These are phyloP conservation scores for Diaporthe aspalathi DNA, from an alignment of 2,329 filamentous ascomycete species.

Conservation along the genomic window DNA sequence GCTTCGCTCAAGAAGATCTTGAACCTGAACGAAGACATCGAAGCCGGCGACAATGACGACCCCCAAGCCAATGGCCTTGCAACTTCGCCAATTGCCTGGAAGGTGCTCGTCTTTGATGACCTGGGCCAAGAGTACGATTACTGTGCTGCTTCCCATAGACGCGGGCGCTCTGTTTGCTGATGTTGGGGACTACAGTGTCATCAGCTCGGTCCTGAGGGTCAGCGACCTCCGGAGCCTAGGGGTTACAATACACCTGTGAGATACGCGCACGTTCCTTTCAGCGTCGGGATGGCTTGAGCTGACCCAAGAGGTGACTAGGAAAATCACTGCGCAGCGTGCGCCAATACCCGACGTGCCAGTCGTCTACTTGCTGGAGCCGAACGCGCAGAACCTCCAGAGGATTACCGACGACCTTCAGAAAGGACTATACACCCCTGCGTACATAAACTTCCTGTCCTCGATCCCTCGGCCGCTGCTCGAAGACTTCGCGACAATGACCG, in stretches of 20 bases:
- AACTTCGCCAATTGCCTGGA: conserved; percentile 90
- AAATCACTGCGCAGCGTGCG: conserved; percentile 83
- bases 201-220: conserved; percentile 94
- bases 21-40: conserved; percentile 85
- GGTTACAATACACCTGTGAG: conserved; percentile 94
- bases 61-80: conserved; percentile 72
- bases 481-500: conserved; percentile 92
- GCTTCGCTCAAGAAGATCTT: conserved; percentile 95
- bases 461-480: conserved; percentile 90
- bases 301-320: conserved; percentile 59
- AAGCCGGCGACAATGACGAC: conserved; percentile 72
- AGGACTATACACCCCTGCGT: conserved; percentile 90
- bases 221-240: conserved; percentile 93
- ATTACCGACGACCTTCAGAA: conserved; percentile 89
- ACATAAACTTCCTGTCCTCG: conserved; percentile 97
- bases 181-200: conserved; percentile 67
- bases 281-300: background rate
- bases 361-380: conserved; percentile 96
- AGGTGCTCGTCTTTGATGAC: conserved; percentile 93
- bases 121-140: conserved; percentile 40
- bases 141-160: background rate
- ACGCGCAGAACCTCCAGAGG: conserved; percentile 78
- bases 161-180: conserved; percentile 17
- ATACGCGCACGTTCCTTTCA: conserved; percentile 31
- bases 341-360: conserved; percentile 96